Percentiles rank a stretch among this genome's conserved stretches.
phyloP scores from a whole-genome alignment of 495 filamentous ascomycete genomes.

The Neurospora sp. region DNA sequence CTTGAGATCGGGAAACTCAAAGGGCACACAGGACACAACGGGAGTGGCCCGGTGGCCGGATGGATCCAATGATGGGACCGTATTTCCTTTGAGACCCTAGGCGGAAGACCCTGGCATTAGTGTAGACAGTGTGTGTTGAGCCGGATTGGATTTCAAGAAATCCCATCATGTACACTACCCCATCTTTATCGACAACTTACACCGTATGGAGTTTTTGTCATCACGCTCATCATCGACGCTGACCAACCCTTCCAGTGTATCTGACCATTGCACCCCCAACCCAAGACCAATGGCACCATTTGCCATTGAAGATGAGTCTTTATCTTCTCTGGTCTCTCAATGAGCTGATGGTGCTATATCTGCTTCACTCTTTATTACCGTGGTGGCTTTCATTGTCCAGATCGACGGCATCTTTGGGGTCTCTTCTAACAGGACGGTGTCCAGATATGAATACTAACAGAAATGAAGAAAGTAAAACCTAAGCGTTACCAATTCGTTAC shows the following conservation, averaged over 20 bases:
- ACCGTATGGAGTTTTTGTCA: not conserved
- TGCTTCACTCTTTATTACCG: not conserved
- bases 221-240: not conserved
- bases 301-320: not conserved
- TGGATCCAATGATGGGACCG: not conserved
- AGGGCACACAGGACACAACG: slow-evolving; percentile 3
- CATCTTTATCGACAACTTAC: not conserved
- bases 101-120: not conserved
- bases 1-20: slow-evolving; percentile 11
- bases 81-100: not conserved
- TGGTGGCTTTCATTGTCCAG: not conserved
- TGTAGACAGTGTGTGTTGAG: not conserved
- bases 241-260: not conserved
- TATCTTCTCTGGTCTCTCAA: not conserved
- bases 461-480: not conserved
- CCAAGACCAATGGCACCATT: not conserved
- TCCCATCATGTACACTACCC: not conserved
- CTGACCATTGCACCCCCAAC: not conserved
- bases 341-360: not conserved
- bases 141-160: not conserved
- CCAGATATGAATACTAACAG: not conserved
- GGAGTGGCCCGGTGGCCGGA: not conserved
- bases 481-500: not conserved
- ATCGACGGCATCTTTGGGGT: not conserved
- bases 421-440: not conserved